Base-by-base conservation (phyloP, 306 rosid genomes). In the Casuarina equisetifolia region DNA sequence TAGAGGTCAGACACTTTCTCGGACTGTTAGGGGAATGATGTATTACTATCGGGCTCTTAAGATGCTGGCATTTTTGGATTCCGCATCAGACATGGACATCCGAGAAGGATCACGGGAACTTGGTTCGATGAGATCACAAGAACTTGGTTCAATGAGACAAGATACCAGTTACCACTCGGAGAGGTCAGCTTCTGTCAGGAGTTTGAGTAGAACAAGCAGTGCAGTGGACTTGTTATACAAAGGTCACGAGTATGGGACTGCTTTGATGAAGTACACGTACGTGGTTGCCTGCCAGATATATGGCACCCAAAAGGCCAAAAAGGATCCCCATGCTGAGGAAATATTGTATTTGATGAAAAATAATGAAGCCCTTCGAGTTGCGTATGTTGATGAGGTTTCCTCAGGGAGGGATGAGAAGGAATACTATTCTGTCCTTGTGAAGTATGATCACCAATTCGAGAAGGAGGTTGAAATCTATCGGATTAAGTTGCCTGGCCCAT, bases 1-100 rank as follows among this genome's bases (percentile, higher is more conserved):
- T 85, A 85, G 99, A 78, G 99, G 99, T 49, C 99, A 92, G 84
- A 92, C 99, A 38, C 86, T 95, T 44, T 69, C 96, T 2, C 88
- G 94, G 50, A 95, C 99, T n/a, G 99, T 95, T 61, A 86, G 99
- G 83, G 99, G 99, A 75, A 95, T 92, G 99, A 95, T 95, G 97
- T 95, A 92, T 80, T 91, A 95, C 79, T 91, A 89, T 74, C 89
- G 94, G 64, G 99, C 99, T 53, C 97, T 95, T 74, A 95, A 91
- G 86, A 92, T 92, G 97, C 80, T 92, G 87, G 91, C 92, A 36
- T 95, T 92, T 88, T 87, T 95, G 75, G 99, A 95, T 78, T 91
- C 97, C 76, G 99, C 99, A 13, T 86, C 99, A 25, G 97, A 95
- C 84, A 83, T 95, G 93, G 98, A 95, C 83, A 89, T 95, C 52